A percentile compares a stretch with the other conserved stretches of the same genome.
Conservation (phyloP, 1,139 yeast species). For the Spathaspora sp. region DNA sequence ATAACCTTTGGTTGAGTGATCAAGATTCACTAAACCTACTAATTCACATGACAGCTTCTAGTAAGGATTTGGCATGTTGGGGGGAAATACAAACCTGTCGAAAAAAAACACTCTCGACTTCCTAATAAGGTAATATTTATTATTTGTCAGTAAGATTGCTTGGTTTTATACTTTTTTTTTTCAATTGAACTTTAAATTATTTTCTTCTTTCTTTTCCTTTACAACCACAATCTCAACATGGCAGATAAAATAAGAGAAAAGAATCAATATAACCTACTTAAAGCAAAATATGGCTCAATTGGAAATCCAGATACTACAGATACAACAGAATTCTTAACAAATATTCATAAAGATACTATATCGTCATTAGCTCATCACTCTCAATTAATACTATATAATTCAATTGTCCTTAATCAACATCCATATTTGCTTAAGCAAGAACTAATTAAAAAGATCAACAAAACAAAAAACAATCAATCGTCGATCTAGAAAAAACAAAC, state of each 20-base stretch:
- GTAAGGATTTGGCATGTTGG: neutral
- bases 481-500: neutral
- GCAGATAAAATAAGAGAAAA: conserved; percentile 71
- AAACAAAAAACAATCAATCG: conserved; percentile 1
- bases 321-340: conserved; percentile 42
- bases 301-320: conserved; percentile 67
- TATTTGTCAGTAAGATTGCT: neutral
- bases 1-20: too few relatives aligned
- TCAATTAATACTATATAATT: conserved; percentile 59
- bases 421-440: conserved; percentile 46
- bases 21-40: too few relatives aligned
- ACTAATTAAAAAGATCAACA: conserved; percentile 62
- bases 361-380: conserved; percentile 72
- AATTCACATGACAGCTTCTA: neutral
- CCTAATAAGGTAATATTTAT: neutral
- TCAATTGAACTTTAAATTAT: neutral
- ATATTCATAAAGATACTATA: conserved; percentile 73
- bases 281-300: conserved; percentile 64
- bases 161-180: neutral
- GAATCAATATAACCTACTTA: conserved; percentile 60
- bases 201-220: neutral
- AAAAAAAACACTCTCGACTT: neutral
- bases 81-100: neutral
- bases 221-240: conserved; percentile 23
- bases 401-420: conserved; percentile 62